Evolutionary conservation across 345 rosid genomes (phyloP).

Genomic region (Heritiera fomes): DNA sequence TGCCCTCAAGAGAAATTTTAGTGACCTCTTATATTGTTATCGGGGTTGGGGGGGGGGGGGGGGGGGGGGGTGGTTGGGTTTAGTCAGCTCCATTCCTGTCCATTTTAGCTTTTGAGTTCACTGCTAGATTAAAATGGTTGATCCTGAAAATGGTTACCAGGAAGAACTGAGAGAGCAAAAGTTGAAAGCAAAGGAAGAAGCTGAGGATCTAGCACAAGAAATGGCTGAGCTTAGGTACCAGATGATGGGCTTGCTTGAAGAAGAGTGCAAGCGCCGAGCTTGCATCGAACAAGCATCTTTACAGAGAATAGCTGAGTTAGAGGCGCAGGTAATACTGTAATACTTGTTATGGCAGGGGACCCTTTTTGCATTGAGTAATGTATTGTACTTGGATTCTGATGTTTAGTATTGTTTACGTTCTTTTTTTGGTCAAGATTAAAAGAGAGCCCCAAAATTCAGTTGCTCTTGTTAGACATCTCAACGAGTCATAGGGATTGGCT

Average conservation of each 20-base stretch:
- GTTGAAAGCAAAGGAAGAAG: constrained; percentile 82
- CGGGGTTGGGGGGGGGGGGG: not conserved
- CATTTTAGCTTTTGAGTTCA: constrained; percentile 10
- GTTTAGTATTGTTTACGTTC: constrained; percentile 1
- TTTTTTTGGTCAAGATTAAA: constrained; percentile 36
- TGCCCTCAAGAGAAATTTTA: constrained; percentile 7
- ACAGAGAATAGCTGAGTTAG: constrained; percentile 84
- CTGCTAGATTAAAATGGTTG: constrained; percentile 9
- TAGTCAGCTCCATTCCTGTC: constrained; percentile 6
- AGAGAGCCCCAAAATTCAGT: constrained; percentile 31
- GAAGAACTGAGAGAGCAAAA: constrained; percentile 73
- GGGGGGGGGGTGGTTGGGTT: too few species aligned
- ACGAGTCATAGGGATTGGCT: constrained; percentile 29
- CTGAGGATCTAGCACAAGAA: constrained; percentile 91
- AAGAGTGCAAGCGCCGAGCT: constrained; percentile 83
- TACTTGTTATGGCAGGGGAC: not conserved
- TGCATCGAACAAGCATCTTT: constrained; percentile 75
- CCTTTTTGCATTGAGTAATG: not conserved
- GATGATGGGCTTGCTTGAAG: constrained; percentile 79
- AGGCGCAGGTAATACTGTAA: constrained; percentile 59
- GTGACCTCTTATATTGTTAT: not conserved
- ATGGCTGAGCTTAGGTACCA: constrained; percentile 94
- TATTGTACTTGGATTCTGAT: constrained; percentile 12
- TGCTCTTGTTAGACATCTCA: constrained; percentile 28
- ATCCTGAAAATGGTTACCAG: constrained; percentile 34